Base-by-base conservation (phyloP, 306 rosid species). In the Pueraria montana region DNA sequence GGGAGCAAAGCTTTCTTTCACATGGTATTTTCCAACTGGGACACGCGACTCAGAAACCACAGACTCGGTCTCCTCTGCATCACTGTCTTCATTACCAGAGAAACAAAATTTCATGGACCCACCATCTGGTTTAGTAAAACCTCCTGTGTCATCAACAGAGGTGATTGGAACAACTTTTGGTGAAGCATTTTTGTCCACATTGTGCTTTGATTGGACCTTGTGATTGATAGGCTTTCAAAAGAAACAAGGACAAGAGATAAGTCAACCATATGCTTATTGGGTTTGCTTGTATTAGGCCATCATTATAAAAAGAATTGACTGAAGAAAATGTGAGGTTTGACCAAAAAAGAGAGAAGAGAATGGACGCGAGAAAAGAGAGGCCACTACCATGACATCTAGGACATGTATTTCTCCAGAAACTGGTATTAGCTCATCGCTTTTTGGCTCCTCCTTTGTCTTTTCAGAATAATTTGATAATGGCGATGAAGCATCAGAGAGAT, bases 1-100 rank as follows among this genome's bases (percentile, higher is more conserved):
- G 11, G 97, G 62, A 79, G 94, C 93, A 45, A 87, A 88, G 80
- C 97, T 92, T 81, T 90, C 91, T 85, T 94, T 94, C 78, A 96
- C 97, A 20, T 91, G 89, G 88, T 96, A 96, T 27, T 75, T 90
- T 82, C 98, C 99, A 24, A 96, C 91, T 0, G 97, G 85, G 38
- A 96, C 94, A 36, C 95, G 92, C 3, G 81, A 21, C 68, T 96
- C 98, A 0, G 99, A 96, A 46, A 80, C 73, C 52, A 87, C 82
- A 0, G 97, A 94, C 46, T 27, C 80, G 1, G 43, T 76, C 75
- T 91, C 99, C 12, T 85, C 99, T 5, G 88, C 93, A 4, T 92
- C 98, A 8, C 92, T 88, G 21, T 89, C 97, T 27, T 89, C 94
- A 12, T 56, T 77, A 23, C 90, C 91, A 11, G 89, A 77, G 86